Evolutionary conservation across 129 eudicot species (phyloP).

Genomic region (Lactuca sativa): DNA sequence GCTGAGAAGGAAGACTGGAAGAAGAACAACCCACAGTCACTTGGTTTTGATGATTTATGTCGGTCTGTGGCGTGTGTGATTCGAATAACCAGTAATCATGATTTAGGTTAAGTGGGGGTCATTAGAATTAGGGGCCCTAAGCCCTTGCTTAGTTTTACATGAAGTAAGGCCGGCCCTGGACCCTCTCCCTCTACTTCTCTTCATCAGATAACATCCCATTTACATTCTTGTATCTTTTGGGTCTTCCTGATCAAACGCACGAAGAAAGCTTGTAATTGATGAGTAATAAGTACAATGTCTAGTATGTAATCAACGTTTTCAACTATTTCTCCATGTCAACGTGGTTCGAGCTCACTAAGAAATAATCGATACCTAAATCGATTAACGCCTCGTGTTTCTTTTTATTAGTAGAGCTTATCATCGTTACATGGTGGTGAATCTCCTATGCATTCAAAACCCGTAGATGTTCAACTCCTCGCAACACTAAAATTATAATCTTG

Average conservation of each 20-base stretch:
- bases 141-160: no score
- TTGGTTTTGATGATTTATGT: no score
- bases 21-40: no score
- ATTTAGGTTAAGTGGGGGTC: no score
- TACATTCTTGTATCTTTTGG: no score
- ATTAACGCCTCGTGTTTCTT: slow-evolving; percentile 53
- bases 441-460: slow-evolving; percentile 58
- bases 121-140: no score
- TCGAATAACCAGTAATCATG: no score
- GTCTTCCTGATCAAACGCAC: slow-evolving; percentile 25
- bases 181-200: no score
- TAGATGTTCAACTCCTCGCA: slow-evolving; percentile 67
- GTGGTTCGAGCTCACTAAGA: slow-evolving; percentile 42
- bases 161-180: no score
- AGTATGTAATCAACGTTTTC: slow-evolving; percentile 53
- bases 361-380: slow-evolving; percentile 55
- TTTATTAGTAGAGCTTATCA: slow-evolving; percentile 52
- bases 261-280: slow-evolving; percentile 41
- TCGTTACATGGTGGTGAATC: slow-evolving; percentile 68
- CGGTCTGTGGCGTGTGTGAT: no score
- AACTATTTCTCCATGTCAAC: slow-evolving; percentile 41
- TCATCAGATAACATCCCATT: no score
- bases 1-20: no score
- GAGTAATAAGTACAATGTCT: slow-evolving; percentile 50
- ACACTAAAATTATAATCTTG: slow-evolving; percentile 39